Conservation (phyloP, 306 rosid genomes). For the Corylus avellana region DNA sequence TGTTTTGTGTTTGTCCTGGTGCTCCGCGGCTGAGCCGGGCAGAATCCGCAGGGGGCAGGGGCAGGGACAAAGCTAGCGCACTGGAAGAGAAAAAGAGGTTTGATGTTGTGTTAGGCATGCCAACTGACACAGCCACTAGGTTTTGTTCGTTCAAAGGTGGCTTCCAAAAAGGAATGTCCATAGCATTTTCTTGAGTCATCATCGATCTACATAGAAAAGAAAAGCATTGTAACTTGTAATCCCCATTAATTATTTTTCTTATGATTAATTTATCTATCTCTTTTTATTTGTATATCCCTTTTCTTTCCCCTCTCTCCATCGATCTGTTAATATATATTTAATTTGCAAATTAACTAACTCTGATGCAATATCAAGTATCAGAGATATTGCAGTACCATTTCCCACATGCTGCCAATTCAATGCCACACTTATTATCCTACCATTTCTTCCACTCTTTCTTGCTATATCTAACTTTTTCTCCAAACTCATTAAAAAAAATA, state of each 20-base stretch:
- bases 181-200: constrained; percentile 7
- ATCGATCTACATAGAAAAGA: neutral
- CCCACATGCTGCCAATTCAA: neutral
- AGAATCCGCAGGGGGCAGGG: constrained; percentile 39
- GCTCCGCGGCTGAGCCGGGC: constrained; percentile 14
- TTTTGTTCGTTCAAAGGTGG: constrained; percentile 51
- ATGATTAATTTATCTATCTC: neutral
- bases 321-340: too few relatives aligned
- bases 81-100: constrained; percentile 30
- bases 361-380: neutral
- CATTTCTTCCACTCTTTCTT: neutral
- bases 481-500: neutral
- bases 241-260: constrained; percentile 15
- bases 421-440: neutral
- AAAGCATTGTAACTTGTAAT: constrained; percentile 36
- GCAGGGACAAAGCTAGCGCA: constrained; percentile 1
- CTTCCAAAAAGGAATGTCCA: constrained; percentile 40
- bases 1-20: constrained; percentile 18
- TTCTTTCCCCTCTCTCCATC: too few relatives aligned
- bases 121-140: constrained; percentile 73
- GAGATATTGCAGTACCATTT: too few relatives aligned
- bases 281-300: too few relatives aligned
- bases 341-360: too few relatives aligned
- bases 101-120: constrained; percentile 59
- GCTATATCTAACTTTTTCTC: neutral